Evolutionary conservation across 1,284 basidiomycete genomes (phyloP), one percentile per base, ranked within the genome.

Genomic region (Taiwanofungus camphoratus): DNA sequence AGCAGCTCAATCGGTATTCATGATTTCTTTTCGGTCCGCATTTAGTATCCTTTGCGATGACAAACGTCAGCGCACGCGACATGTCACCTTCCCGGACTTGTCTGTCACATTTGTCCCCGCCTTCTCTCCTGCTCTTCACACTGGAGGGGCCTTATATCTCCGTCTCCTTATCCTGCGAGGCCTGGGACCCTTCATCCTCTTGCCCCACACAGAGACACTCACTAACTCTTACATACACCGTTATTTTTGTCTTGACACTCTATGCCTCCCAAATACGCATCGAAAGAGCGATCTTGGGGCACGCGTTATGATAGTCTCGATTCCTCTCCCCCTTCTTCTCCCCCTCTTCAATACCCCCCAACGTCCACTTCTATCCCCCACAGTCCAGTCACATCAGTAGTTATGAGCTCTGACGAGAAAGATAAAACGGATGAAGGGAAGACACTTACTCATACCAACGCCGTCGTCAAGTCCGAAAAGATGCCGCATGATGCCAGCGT

Each of bases 401-500:
- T 45, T 21, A 37, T 45, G 29, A 52, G 45, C 24, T 39, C 44
- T 27, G 34, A 38, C 31, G 29, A 39, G n/a, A 21, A 18, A 20
- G 23, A 46, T 20, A 39, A 15, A 15, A 18, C 36, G 13, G 44
- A 48, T 24, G 42, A 35, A 22, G 36, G 8, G 9, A 12, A 21
- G 23, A 21, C 23, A 11, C n/a, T 18, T 32, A 6, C 39, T 23
- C 24, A 33, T 12, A 20, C 51, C 23, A 52, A 58, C 42, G 48
- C 51, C 45, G 24, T 29, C 20, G 12, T 16, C 44, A 64, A 63
- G 38, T 67, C 67, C 15, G 72, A 76, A 33, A 75, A 70, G 53
- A 68, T 74, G 54, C 71, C 76, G 39, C 83, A 87, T 55, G 80
- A 88, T 51, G 78, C 84, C 26, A 87, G 83, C 55, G 73, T 89